A percentile compares a stretch with the other conserved stretches of the same genome.
Conservation (phyloP, 1,284 basidiomycete genomes). For the Trichosporon ovoides region DNA sequence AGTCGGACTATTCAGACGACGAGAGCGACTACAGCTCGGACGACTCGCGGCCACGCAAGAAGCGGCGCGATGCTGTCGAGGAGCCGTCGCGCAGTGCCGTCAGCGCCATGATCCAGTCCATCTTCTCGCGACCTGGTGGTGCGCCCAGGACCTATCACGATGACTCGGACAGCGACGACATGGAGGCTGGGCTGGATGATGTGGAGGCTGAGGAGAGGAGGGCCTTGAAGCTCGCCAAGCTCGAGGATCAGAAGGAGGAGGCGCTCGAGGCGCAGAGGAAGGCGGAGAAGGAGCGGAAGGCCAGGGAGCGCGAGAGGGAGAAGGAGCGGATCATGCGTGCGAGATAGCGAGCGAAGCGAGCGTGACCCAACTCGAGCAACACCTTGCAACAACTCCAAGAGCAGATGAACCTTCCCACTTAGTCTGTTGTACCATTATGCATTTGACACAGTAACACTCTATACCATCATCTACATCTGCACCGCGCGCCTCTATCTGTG, state of each 20-base stretch:
- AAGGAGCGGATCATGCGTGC: neutral
- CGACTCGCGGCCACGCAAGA: conserved; percentile 13
- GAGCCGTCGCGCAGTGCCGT: conserved; percentile 15
- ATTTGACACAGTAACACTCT: neutral
- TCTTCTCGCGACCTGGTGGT: conserved; percentile 16
- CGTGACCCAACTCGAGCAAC: no score
- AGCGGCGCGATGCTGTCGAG: conserved; percentile 8
- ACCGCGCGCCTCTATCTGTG: neutral
- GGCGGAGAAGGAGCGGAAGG: conserved; percentile 31
- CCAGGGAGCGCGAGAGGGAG: conserved; percentile 15
- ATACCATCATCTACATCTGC: no score
- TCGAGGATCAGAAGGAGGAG: conserved; percentile 41
- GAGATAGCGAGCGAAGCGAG: no score
- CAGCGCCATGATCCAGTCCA: conserved; percentile 20
- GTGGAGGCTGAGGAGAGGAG: conserved; percentile 39
- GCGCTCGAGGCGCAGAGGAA: conserved; percentile 33
- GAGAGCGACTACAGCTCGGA: conserved; percentile 14
- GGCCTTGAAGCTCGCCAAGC: conserved; percentile 34
- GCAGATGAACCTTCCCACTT: no score
- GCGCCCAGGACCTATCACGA: conserved; percentile 22
- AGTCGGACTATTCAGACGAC: conserved; percentile 6
- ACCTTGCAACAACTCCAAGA: no score
- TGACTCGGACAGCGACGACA: conserved; percentile 33
- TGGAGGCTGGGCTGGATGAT: conserved; percentile 45
- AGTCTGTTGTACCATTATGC: neutral